Conservation (phyloP, 164 flowering plant genomes). For the Vitis labrusca region DNA sequence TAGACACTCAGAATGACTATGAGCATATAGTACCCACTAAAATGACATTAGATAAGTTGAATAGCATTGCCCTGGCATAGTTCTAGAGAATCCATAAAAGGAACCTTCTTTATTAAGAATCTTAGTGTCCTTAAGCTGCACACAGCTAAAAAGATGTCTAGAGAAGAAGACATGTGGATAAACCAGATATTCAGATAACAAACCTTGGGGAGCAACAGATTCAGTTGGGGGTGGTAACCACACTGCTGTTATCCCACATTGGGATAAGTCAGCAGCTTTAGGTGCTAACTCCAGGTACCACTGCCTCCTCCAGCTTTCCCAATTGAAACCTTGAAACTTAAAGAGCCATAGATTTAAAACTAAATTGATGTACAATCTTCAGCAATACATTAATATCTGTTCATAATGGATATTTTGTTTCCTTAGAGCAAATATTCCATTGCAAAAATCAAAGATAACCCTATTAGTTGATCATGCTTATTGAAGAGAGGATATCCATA, state of each 20-base stretch:
- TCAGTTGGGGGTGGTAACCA: conserved; percentile 73
- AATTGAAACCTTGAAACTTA: conserved; percentile 71
- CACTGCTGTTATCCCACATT: conserved; percentile 53
- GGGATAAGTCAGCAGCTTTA: conserved; percentile 65
- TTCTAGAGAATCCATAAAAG: background rate
- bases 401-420: background rate
- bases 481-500: background rate
- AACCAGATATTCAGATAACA: background rate
- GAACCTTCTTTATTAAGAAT: background rate
- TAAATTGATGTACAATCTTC: background rate
- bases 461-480: background rate
- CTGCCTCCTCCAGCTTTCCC: conserved; percentile 67
- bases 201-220: conserved; percentile 73
- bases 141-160: background rate
- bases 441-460: background rate
- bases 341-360: conserved; percentile 5
- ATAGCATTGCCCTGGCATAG: background rate
- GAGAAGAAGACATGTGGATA: background rate
- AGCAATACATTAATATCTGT: background rate
- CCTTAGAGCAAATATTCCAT: background rate
- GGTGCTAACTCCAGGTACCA: conserved; percentile 62
- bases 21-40: background rate
- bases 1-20: background rate
- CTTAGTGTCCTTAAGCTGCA: background rate
- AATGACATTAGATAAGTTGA: background rate